Base-by-base conservation (phyloP, 1,284 basidiomycete species). In the Ustilago hordei region DNA sequence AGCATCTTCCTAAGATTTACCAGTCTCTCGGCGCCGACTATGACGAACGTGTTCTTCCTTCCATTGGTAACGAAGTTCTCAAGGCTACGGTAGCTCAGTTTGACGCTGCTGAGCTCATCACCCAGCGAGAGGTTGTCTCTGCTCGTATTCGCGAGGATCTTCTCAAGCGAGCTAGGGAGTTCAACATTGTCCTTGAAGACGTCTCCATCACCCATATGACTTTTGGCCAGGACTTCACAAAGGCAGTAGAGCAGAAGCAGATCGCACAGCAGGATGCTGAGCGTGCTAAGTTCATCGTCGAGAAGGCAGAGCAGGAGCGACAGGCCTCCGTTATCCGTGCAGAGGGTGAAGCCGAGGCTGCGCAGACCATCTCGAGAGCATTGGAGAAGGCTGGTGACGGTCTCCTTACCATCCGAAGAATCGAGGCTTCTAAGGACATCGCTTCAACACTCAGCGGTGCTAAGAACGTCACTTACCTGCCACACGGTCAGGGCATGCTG, bases 41-140 rank as follows among this genome's bases (percentile, higher is more conserved):
- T 87, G 97, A 99, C 87, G 96, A 99, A 88, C 91, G 95, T 83
- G 94, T 97, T 2, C 81, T 88, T 17, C 88, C 88, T 8, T 87
- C 87, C 39, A 88, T 98, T 85, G 95, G 95, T 52, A 99, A 99
- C 86, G 96, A 99, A 88, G 95, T 99, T 35, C 77, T 86, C 57
- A 99, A 99, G 89, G 93, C 93, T 63, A 98, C 96, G 70, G 97
- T 99, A 0, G 96, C 96, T 12, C 96, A 99, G 86, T 99, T 98
- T 81, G 96, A 99, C 87, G 96, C 96, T 48, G 95, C 96, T 19
- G 96, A 99, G 88, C 89, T 99, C 81, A 99, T 90, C 81, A 90
- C 89, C 23, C 89, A 90, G 86, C 86, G 90, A 82, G 89, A 90
- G 84, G 88, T 90, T 38, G 89, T 98, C 38, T 95, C 94, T 28